Evolutionary conservation across 2,329 filamentous ascomycete genomes (phyloP).

Genomic region (Lanzia echinophila): DNA sequence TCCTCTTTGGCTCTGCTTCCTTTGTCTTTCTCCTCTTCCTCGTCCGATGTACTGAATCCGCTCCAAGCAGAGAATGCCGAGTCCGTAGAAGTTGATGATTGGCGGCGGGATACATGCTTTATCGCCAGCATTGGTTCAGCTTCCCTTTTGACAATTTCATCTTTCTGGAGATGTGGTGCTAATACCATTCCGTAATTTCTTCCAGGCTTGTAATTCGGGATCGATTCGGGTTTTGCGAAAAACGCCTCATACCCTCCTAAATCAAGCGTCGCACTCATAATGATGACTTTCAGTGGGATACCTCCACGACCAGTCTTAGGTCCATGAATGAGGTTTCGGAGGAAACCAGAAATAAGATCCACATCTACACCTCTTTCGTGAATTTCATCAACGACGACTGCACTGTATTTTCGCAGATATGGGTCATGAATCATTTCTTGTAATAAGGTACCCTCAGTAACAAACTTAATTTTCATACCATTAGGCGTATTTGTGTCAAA

Average conservation of each 20-base stretch:
- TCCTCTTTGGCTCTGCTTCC: too few species aligned
- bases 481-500: constrained; percentile 85
- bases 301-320: constrained; percentile 61
- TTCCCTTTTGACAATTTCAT: neutral
- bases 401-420: constrained; percentile 76
- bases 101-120: constrained; percentile 7
- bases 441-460: constrained; percentile 93
- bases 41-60: constrained; percentile 18
- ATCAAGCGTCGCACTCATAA: constrained; percentile 97
- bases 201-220: constrained; percentile 26
- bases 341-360: constrained; percentile 80
- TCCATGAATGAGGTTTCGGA: constrained; percentile 66
- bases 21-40: constrained; percentile 4
- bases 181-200: constrained; percentile 21
- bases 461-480: constrained; percentile 81
- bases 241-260: constrained; percentile 72
- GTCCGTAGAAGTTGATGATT: constrained; percentile 12
- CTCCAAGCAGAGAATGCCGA: constrained; percentile 20
- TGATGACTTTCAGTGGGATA: constrained; percentile 74
- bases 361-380: constrained; percentile 95
- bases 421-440: constrained; percentile 90
- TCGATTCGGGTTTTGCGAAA: constrained; percentile 43
- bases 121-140: constrained; percentile 2
- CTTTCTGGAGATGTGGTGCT: constrained; percentile 18
- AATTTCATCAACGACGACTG: constrained; percentile 89